Evolutionary conservation across 805 yeast species (phyloP).

Genomic region (Metschnikowia lachancei): DNA sequence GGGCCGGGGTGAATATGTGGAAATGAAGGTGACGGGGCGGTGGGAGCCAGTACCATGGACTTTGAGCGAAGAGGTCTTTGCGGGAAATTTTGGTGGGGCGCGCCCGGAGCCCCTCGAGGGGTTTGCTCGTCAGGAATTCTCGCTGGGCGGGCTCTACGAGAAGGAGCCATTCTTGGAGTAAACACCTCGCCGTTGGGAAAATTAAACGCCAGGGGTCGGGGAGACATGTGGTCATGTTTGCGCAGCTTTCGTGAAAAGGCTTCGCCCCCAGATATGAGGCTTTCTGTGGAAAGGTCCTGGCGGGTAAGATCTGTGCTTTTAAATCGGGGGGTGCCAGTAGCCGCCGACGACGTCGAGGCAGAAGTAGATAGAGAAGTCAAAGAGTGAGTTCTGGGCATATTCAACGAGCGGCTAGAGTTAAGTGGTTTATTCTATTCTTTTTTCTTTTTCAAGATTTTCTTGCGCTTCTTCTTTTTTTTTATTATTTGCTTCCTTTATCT

Average conservation of each 20-base stretch:
- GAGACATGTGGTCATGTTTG: constrained; percentile 21
- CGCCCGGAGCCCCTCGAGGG: not conserved
- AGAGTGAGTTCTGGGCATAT: constrained; percentile 16
- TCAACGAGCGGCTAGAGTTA: not conserved
- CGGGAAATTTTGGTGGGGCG: not conserved
- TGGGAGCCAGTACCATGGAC: constrained; percentile 17
- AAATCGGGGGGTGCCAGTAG: constrained; percentile 7
- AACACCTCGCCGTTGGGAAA: constrained; percentile 57
- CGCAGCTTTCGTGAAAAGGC: constrained; percentile 39
- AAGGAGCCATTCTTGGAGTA: constrained; percentile 43
- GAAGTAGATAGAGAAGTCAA: constrained; percentile 11
- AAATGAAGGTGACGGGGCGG: not conserved
- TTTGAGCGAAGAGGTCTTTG: constrained; percentile 6
- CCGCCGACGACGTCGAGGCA: constrained; percentile 2
- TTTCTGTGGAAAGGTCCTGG: constrained; percentile 35
- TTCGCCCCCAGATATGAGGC: constrained; percentile 36
- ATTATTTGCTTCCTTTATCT: not conserved
- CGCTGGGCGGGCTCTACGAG: constrained; percentile 39
- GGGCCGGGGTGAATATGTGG: not conserved
- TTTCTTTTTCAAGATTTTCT: not conserved
- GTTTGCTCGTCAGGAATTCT: constrained; percentile 20
- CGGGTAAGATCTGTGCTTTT: constrained; percentile 5
- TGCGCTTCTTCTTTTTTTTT: too few species aligned
- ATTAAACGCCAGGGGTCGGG: constrained; percentile 26
- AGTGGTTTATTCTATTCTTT: not conserved